Percentiles rank a stretch among this genome's conserved stretches.
Evolutionary conservation across 495 filamentous ascomycete genomes (phyloP).

Genomic region (Tricharina praecox): DNA sequence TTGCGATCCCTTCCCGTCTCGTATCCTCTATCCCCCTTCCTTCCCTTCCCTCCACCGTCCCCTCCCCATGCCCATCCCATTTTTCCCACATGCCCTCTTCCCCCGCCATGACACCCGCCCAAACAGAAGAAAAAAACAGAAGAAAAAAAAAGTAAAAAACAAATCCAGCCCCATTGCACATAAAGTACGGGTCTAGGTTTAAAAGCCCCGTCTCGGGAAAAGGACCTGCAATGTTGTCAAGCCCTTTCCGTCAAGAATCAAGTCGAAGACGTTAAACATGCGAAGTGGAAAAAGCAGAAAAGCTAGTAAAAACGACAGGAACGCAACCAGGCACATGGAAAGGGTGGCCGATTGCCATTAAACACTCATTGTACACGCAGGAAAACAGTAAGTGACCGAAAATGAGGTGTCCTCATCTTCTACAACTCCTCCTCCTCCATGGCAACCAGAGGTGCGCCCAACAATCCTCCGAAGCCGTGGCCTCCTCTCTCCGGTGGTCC

Average conservation of each 20-base stretch:
- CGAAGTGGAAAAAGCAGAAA: conserved; percentile 8
- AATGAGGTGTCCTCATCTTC: conserved; percentile 9
- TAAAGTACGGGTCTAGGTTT: conserved; percentile 4
- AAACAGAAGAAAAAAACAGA: neutral
- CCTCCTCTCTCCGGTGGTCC: conserved; percentile 15
- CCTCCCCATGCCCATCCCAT: no score
- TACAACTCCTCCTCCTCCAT: conserved; percentile 22
- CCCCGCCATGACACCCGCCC: no score
- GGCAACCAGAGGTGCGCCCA: conserved; percentile 11
- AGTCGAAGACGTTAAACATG: conserved; percentile 3
- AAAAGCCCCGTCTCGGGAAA: conserved; percentile 25
- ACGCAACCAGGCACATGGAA: conserved; percentile 6
- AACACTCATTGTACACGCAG: conserved; percentile 7
- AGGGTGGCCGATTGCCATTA: neutral
- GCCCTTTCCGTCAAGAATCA: conserved; percentile 16
- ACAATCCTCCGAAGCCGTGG: conserved; percentile 21
- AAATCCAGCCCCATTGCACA: conserved; percentile 6
- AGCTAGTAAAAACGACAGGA: conserved; percentile 10
- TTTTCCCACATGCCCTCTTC: no score
- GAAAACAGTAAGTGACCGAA: conserved; percentile 7
- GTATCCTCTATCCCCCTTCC: no score
- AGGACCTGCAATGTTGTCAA: conserved; percentile 26
- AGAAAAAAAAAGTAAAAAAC: neutral
- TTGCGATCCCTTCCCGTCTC: no score
- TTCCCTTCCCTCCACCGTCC: no score